phyloP scores from a whole-genome alignment of 2,329 filamentous ascomycete species.

The Pseudogymnoascus sp. region DNA sequence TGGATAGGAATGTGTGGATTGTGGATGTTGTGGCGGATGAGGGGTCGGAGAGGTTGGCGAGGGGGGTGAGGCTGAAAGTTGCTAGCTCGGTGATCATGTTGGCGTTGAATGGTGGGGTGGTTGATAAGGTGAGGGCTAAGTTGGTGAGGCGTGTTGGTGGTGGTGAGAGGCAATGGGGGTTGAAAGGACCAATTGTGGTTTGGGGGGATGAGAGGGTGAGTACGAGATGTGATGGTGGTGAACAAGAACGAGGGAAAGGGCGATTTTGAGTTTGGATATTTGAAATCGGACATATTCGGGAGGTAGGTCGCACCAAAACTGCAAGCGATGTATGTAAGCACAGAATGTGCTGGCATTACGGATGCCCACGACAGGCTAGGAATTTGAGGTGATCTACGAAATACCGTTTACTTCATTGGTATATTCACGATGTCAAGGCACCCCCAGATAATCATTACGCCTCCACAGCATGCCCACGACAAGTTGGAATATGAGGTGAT shows the following conservation, averaged over 20 bases:
- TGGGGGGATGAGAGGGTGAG: not conserved
- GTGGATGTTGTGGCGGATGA: not conserved
- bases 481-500: not conserved
- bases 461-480: not conserved
- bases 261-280: not conserved
- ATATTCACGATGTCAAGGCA: not conserved
- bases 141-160: not conserved
- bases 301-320: no score
- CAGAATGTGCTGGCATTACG: not conserved
- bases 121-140: no score
- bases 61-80: not conserved
- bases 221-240: no score
- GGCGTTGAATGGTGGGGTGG: not conserved
- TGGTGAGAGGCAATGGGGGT: not conserved
- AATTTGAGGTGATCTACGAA: not conserved
- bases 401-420: not conserved
- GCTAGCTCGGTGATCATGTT: not conserved
- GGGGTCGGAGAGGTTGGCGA: not conserved
- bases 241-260: no score
- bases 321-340: not conserved
- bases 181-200: not conserved
- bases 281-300: not conserved
- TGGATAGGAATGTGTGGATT: not conserved
- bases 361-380: not conserved
- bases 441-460: not conserved